Evolutionary conservation across 257 asterid genomes (phyloP).

Genomic region (Nicotiana obtusifolia): DNA sequence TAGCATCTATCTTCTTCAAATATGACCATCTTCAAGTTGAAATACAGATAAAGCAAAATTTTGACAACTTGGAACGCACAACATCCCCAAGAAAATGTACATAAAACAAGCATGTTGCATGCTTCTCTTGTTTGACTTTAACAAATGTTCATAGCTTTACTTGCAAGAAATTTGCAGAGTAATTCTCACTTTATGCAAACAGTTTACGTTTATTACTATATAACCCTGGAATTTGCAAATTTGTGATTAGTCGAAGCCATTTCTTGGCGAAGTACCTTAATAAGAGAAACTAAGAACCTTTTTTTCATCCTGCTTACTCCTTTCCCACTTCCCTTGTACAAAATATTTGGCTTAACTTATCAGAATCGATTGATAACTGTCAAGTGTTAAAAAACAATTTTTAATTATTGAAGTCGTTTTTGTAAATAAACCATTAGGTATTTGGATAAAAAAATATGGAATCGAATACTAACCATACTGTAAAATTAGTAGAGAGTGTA

Average conservation of each 20-base stretch:
- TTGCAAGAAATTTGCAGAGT: not conserved
- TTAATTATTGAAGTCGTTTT: not conserved
- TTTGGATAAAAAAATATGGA: too few relatives aligned
- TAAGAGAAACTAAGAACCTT: not conserved
- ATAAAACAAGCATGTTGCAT: not conserved
- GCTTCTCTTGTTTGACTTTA: not conserved
- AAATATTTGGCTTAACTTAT: not conserved
- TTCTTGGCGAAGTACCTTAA: not conserved
- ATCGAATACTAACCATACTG: not conserved
- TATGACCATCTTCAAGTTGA: not conserved
- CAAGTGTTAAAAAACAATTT: too few relatives aligned
- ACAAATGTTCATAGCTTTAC: not conserved
- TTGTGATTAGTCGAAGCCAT: not conserved
- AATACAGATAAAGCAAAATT: not conserved
- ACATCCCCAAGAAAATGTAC: not conserved
- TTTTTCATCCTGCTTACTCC: not conserved
- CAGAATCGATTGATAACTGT: too few relatives aligned
- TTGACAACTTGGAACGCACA: not conserved
- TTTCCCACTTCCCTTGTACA: too few relatives aligned
- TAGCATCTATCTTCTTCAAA: not conserved
- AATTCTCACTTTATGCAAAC: not conserved
- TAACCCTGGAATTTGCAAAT: not conserved
- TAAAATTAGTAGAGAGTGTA: not conserved
- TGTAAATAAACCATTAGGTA: too few relatives aligned
- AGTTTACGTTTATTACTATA: not conserved